Evolutionary conservation across 2,329 filamentous ascomycete species (phyloP).

Genomic region (Pseudocercospora eumusae): DNA sequence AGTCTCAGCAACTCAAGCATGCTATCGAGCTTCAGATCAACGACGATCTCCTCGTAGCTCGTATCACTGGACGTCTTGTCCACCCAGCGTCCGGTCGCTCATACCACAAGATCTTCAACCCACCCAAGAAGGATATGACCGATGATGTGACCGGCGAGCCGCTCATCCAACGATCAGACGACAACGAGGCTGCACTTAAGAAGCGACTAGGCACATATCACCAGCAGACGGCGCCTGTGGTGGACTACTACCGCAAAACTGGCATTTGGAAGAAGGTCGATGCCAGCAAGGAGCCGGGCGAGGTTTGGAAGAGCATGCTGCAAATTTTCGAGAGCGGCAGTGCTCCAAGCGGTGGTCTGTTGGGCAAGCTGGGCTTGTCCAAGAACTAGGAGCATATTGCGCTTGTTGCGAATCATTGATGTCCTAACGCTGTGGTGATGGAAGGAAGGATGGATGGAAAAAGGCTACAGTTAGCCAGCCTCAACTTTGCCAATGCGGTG

Average conservation of each 20-base stretch:
- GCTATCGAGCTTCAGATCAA: conserved; percentile 97
- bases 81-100: conserved; percentile 95
- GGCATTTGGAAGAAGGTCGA: conserved; percentile 97
- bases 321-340: conserved; percentile 65
- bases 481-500: background rate
- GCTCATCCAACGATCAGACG: conserved; percentile 91
- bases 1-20: conserved; percentile 85
- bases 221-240: conserved; percentile 87
- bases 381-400: conserved; percentile 30
- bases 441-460: conserved; percentile 3
- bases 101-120: conserved; percentile 99
- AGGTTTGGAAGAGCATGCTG: conserved; percentile 92
- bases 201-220: conserved; percentile 95
- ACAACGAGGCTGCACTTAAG: conserved; percentile 93
- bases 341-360: conserved; percentile 47
- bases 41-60: conserved; percentile 86
- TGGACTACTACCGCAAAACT: conserved; percentile 94
- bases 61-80: conserved; percentile 93
- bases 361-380: conserved; percentile 56
- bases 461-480: conserved; percentile 3
- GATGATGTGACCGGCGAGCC: conserved; percentile 97
- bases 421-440: conserved; percentile 2
- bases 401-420: conserved; percentile 18
- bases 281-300: conserved; percentile 90
- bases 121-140: conserved; percentile 88